Evolutionary conservation across 306 rosid genomes (phyloP).

Genomic region (Albizia julibrissin): DNA sequence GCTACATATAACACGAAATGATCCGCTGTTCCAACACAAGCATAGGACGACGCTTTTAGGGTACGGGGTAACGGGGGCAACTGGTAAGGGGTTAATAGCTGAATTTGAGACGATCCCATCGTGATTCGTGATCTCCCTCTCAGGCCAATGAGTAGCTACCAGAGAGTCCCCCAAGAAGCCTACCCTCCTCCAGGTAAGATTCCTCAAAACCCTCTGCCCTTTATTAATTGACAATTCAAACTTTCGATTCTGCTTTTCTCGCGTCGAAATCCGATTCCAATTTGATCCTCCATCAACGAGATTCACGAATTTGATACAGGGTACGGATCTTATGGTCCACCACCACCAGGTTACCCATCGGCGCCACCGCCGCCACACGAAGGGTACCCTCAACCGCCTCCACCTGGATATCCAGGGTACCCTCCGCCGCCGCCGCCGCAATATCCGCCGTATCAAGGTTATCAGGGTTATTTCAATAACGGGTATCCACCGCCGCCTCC

Average conservation of each 20-base stretch:
- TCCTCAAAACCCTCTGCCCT: neutral
- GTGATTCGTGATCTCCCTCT: neutral
- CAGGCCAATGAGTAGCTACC: conserved; percentile 52
- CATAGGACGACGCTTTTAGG: neutral
- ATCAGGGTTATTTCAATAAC: conserved; percentile 73
- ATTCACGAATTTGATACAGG: conserved; percentile 19
- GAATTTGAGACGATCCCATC: neutral
- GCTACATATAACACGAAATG: neutral
- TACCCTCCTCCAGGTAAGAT: conserved; percentile 53
- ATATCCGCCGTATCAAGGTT: conserved; percentile 60
- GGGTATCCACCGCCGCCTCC: conserved; percentile 55
- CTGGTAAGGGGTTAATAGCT: neutral
- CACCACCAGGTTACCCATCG: conserved; percentile 57
- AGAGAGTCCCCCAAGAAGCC: conserved; percentile 51
- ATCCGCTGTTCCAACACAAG: neutral
- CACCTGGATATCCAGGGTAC: conserved; percentile 47
- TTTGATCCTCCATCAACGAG: neutral
- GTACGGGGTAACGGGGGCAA: neutral
- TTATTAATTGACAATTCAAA: neutral
- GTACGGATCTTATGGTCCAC: conserved; percentile 53
- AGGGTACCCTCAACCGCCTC: conserved; percentile 45
- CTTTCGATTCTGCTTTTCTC: neutral
- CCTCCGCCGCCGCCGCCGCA: conserved; percentile 47
- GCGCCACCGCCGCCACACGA: conserved; percentile 54
- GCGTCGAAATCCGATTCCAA: neutral